Evolutionary conservation across 129 eudicot genomes (phyloP).

Genomic region (Flaveria brownii): DNA sequence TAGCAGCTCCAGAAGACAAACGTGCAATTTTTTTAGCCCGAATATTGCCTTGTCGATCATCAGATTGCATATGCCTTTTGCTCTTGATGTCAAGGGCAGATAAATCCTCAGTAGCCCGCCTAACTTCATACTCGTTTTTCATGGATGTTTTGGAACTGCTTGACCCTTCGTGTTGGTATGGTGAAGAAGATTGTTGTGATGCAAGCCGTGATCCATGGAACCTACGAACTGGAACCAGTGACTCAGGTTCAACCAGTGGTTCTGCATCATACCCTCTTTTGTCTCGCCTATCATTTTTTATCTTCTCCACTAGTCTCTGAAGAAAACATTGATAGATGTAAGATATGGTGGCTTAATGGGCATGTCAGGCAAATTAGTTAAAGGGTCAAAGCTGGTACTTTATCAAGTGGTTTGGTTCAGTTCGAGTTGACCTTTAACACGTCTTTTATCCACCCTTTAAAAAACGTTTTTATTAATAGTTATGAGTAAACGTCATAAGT

Average conservation of each 20-base stretch:
- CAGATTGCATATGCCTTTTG: constrained; percentile 38
- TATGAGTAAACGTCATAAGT: not conserved
- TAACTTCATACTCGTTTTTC: constrained; percentile 36
- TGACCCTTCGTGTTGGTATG: constrained; percentile 54
- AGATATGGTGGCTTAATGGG: not conserved
- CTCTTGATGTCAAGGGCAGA: constrained; percentile 46
- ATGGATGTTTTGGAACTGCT: constrained; percentile 6
- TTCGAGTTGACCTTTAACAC: not conserved
- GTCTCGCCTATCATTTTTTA: constrained; percentile 61
- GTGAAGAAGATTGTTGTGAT: constrained; percentile 62
- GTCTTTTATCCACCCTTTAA: not conserved
- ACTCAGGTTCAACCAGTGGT: constrained; percentile 56
- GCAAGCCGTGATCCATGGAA: constrained; percentile 89
- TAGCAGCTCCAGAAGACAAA: constrained; percentile 62
- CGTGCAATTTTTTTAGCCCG: constrained; percentile 75
- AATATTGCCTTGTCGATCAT: constrained; percentile 26
- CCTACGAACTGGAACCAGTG: constrained; percentile 68
- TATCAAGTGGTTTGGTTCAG: not conserved
- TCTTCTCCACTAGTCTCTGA: constrained; percentile 70
- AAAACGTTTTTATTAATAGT: not conserved
- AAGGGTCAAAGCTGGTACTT: not conserved
- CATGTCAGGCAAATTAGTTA: not conserved
- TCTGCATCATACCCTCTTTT: constrained; percentile 66
- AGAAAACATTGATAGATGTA: not conserved
- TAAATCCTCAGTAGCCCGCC: constrained; percentile 42